Conservation (phyloP, 2,329 filamentous ascomycete species). For the Sclerotiophoma versabilis region DNA sequence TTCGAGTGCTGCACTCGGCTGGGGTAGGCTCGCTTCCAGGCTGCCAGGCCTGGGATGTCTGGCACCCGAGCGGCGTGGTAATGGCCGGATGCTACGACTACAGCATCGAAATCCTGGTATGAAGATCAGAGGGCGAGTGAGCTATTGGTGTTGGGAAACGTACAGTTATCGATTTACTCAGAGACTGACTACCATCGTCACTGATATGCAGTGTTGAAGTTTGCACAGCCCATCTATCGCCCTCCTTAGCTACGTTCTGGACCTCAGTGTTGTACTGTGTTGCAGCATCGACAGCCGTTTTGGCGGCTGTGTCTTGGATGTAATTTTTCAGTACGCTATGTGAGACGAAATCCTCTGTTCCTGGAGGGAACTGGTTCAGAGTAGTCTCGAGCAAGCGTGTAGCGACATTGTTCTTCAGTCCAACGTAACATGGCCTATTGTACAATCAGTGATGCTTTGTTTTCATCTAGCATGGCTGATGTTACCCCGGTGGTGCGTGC, state of each 20-base stretch:
- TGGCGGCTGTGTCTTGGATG: constrained; percentile 64
- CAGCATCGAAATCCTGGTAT: constrained; percentile 55
- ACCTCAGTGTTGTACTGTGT: constrained; percentile 68
- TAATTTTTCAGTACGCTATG: constrained; percentile 66
- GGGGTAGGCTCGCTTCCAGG: constrained; percentile 57
- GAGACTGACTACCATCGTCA: constrained; percentile 19
- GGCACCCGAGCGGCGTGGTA: constrained; percentile 61
- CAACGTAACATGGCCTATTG: constrained; percentile 59
- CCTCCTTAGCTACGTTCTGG: constrained; percentile 57
- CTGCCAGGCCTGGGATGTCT: constrained; percentile 56
- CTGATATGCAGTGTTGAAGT: constrained; percentile 53
- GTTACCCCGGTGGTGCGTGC: constrained; percentile 61
- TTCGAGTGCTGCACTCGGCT: constrained; percentile 60
- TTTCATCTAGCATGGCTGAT: neutral
- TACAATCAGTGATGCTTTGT: neutral
- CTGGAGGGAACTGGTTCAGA: constrained; percentile 63
- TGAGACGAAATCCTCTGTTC: constrained; percentile 65
- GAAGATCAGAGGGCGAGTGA: neutral
- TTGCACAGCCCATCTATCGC: constrained; percentile 59
- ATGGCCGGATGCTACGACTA: constrained; percentile 63
- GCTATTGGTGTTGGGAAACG: too few species aligned
- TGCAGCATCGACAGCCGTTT: constrained; percentile 58
- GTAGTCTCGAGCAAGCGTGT: constrained; percentile 59
- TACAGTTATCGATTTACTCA: constrained; percentile 8
- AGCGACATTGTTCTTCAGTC: constrained; percentile 62